These are phyloP conservation scores for Populus trichocarpa DNA, from an alignment of 441 rosid genomes.

Conservation along the genomic window DNA sequence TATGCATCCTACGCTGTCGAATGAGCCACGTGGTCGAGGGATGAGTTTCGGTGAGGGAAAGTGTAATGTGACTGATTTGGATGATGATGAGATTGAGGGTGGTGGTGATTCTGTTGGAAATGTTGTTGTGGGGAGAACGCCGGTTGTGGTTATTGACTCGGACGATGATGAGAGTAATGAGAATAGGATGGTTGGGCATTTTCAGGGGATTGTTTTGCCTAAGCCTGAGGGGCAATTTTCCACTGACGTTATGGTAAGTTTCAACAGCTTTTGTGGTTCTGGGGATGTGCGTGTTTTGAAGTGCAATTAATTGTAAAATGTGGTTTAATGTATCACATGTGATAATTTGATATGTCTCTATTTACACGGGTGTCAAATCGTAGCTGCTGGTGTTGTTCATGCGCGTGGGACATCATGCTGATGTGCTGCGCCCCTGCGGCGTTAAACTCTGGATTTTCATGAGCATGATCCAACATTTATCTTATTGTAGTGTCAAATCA, in stretches of 20 bases:
- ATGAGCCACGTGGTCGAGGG: not conserved
- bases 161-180: slow-evolving; percentile 57
- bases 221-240: slow-evolving; percentile 35
- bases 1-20: slow-evolving; percentile 27
- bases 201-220: slow-evolving; percentile 53
- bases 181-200: slow-evolving; percentile 26
- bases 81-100: slow-evolving; percentile 17
- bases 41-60: slow-evolving; percentile 8
- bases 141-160: slow-evolving; percentile 61
- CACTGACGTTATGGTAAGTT: slow-evolving; percentile 36
- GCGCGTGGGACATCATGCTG: too few species aligned
- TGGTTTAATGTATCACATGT: too few species aligned
- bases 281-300: slow-evolving; percentile 1
- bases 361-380: too few species aligned
- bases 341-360: too few species aligned
- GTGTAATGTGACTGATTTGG: slow-evolving; percentile 38
- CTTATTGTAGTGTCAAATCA: too few species aligned
- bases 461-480: too few species aligned
- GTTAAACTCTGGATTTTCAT: too few species aligned
- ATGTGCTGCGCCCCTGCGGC: too few species aligned
- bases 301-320: not conserved
- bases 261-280: slow-evolving; percentile 9
- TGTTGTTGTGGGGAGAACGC: slow-evolving; percentile 13
- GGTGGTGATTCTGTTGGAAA: slow-evolving; percentile 23
- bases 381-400: too few species aligned